A percentile compares a stretch with the other conserved stretches of the same genome.
phyloP scores from a whole-genome alignment of 352 stramenopile genomes.

The Phytophthora vignae region DNA sequence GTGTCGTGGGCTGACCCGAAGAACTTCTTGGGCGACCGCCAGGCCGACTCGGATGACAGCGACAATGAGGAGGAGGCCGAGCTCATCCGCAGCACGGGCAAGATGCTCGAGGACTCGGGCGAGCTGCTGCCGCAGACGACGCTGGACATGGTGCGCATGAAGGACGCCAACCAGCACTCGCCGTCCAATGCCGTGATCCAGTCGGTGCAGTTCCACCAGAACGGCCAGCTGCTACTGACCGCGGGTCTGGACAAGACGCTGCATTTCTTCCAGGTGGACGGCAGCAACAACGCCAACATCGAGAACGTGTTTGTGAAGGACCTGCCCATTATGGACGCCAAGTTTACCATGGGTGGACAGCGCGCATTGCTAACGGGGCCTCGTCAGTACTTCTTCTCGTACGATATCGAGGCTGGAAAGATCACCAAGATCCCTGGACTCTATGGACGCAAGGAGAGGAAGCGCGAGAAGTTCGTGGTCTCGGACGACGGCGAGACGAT shows the following conservation, averaged over 20 bases:
- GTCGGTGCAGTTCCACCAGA: slow-evolving; percentile 91
- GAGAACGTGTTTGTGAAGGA: slow-evolving; percentile 93
- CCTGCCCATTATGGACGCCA: slow-evolving; percentile 87
- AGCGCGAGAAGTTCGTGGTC: slow-evolving; percentile 91
- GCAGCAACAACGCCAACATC: slow-evolving; percentile 87
- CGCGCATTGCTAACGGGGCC: slow-evolving; percentile 93
- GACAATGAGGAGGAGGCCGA: slow-evolving; percentile 71
- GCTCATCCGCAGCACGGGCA: slow-evolving; percentile 60
- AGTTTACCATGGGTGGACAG: slow-evolving; percentile 82
- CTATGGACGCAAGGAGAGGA: slow-evolving; percentile 91
- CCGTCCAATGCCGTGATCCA: slow-evolving; percentile 88
- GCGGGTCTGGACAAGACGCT: slow-evolving; percentile 94
- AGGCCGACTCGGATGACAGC: slow-evolving; percentile 48
- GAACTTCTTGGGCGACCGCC: slow-evolving; percentile 61
- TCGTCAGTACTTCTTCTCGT: slow-evolving; percentile 97
- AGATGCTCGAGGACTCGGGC: slow-evolving; percentile 60
- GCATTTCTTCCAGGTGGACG: slow-evolving; percentile 94
- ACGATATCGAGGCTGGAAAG: slow-evolving; percentile 94
- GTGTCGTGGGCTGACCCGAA: slow-evolving; percentile 79
- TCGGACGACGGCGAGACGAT: slow-evolving; percentile 91
- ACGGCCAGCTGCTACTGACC: slow-evolving; percentile 89
- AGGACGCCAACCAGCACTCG: slow-evolving; percentile 93
- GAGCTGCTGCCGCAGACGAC: slow-evolving; percentile 68
- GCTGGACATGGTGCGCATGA: slow-evolving; percentile 82
- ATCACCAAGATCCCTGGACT: slow-evolving; percentile 93